Evolutionary conservation across 495 filamentous ascomycete species (phyloP).

Genomic region (Podospora conica): DNA sequence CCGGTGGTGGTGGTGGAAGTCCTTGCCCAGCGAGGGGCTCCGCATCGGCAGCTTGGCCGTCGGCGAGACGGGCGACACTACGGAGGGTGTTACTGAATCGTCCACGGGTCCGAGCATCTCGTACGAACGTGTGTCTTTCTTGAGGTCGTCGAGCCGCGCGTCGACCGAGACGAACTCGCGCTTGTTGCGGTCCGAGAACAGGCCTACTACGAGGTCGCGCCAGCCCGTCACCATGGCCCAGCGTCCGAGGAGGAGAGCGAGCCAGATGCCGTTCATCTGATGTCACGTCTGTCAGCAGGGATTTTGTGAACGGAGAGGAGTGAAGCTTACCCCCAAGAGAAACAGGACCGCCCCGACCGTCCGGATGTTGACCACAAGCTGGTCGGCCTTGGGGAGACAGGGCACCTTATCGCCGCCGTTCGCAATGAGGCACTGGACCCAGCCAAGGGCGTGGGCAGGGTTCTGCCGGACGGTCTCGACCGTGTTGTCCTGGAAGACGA

Average conservation of each 20-base stretch:
- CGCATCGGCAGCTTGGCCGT: slow-evolving; percentile 31
- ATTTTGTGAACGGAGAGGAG: background rate
- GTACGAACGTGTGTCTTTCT: slow-evolving; percentile 63
- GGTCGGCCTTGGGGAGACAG: slow-evolving; percentile 54
- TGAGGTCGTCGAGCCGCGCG: slow-evolving; percentile 54
- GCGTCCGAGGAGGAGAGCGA: slow-evolving; percentile 71
- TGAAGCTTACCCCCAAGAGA: slow-evolving; percentile 62
- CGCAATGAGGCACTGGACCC: slow-evolving; percentile 63
- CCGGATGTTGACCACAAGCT: slow-evolving; percentile 61
- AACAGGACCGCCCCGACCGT: slow-evolving; percentile 76
- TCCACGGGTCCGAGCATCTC: slow-evolving; percentile 63
- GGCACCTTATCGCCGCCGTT: slow-evolving; percentile 55
- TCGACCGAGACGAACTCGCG: slow-evolving; percentile 86
- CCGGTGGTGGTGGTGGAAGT: slow-evolving; percentile 8
- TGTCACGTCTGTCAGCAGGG: slow-evolving; percentile 5
- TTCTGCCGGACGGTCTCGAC: slow-evolving; percentile 51
- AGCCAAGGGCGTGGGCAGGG: slow-evolving; percentile 46
- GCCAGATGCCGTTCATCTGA: slow-evolving; percentile 79
- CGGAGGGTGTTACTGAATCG: slow-evolving; percentile 38
- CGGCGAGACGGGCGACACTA: slow-evolving; percentile 43
- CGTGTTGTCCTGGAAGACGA: slow-evolving; percentile 75
- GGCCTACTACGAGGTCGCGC: slow-evolving; percentile 55
- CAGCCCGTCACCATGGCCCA: slow-evolving; percentile 79
- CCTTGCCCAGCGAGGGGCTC: slow-evolving; percentile 17
- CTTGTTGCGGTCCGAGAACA: slow-evolving; percentile 36